Conservation (phyloP, 2,329 filamentous ascomycete species). For the Penicillium oxalicum region DNA sequence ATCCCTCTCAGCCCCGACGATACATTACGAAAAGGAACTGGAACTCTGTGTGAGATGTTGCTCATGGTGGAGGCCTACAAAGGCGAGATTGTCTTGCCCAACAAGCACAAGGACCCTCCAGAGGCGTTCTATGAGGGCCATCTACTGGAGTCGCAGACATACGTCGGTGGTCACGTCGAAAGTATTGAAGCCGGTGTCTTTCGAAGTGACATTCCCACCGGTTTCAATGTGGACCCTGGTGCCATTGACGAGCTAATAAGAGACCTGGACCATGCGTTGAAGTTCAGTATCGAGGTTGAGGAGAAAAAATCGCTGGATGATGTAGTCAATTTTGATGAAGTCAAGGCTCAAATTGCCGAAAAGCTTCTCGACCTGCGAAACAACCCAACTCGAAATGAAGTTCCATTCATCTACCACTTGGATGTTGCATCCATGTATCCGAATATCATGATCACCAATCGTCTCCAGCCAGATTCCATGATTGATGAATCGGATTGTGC, state of each 20-base stretch:
- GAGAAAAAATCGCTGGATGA: conserved; percentile 77
- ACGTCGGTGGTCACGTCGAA: conserved; percentile 96
- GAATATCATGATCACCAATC: conserved; percentile 99
- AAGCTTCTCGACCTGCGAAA: conserved; percentile 67
- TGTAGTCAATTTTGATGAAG: conserved; percentile 73
- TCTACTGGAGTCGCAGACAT: conserved; percentile 91
- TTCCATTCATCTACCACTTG: conserved; percentile 91
- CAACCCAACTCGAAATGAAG: conserved; percentile 76
- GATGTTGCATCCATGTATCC: conserved; percentile 99
- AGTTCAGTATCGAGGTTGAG: conserved; percentile 79
- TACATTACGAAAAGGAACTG: conserved; percentile 87
- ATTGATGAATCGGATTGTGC: conserved; percentile 93
- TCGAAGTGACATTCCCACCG: conserved; percentile 87
- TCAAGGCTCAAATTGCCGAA: conserved; percentile 74
- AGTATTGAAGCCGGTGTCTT: conserved; percentile 99
- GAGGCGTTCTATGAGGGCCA: conserved; percentile 97
- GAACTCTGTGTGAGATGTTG: conserved; percentile 98
- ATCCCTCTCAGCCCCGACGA: conserved; percentile 89
- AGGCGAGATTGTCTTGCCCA: conserved; percentile 84
- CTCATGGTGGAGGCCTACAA: conserved; percentile 98
- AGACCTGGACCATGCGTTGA: conserved; percentile 82
- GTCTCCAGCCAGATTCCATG: conserved; percentile 97
- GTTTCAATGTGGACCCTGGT: conserved; percentile 81
- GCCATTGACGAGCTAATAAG: conserved; percentile 83
- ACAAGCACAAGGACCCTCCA: conserved; percentile 86